phyloP scores from a whole-genome alignment of 768 basidiomycete genomes.

The Amanita fuliginea region DNA sequence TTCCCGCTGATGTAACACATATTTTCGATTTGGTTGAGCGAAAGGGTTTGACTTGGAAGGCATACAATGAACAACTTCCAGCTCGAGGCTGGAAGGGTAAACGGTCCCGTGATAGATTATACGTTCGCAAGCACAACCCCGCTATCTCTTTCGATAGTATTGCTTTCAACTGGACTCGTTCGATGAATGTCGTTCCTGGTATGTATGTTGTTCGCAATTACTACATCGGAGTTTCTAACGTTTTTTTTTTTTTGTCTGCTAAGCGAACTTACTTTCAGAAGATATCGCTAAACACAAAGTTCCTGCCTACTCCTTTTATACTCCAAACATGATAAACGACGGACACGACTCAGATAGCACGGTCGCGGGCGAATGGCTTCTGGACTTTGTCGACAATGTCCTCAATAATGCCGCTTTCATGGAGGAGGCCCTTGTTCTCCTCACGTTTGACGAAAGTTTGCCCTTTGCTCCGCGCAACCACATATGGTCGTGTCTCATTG shows the following conservation, averaged over 20 bases:
- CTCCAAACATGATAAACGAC: slow-evolving; percentile 52
- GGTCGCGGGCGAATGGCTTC: slow-evolving; percentile 34
- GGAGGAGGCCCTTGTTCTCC: slow-evolving; percentile 39
- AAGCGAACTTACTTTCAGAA: slow-evolving; percentile 23
- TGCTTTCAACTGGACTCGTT: slow-evolving; percentile 27
- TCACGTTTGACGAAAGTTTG: slow-evolving; percentile 54
- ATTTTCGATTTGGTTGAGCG: slow-evolving; percentile 50
- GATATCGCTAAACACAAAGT: slow-evolving; percentile 39
- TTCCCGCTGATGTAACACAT: slow-evolving; percentile 41
- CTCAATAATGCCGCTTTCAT: slow-evolving; percentile 38
- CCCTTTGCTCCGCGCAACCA: slow-evolving; percentile 31
- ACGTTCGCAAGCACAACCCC: slow-evolving; percentile 27
- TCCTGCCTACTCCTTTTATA: slow-evolving; percentile 52
- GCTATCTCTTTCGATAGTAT: slow-evolving; percentile 41
- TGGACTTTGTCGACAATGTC: slow-evolving; percentile 40
- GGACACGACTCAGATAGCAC: slow-evolving; percentile 48
- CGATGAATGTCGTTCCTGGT: slow-evolving; percentile 41
- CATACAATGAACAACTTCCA: slow-evolving; percentile 53
- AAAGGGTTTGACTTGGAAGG: slow-evolving; percentile 46
- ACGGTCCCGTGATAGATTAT: slow-evolving; percentile 19
- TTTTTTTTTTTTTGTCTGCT: background rate
- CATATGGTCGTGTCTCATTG: slow-evolving; percentile 31
- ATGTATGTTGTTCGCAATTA: slow-evolving; percentile 22
- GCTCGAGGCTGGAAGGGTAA: slow-evolving; percentile 33
- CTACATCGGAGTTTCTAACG: background rate